Percentiles rank a stretch among this genome's conserved stretches.
Conservation (phyloP, 176 grass and related monocot species). For the Bonia amplexicaulis region DNA sequence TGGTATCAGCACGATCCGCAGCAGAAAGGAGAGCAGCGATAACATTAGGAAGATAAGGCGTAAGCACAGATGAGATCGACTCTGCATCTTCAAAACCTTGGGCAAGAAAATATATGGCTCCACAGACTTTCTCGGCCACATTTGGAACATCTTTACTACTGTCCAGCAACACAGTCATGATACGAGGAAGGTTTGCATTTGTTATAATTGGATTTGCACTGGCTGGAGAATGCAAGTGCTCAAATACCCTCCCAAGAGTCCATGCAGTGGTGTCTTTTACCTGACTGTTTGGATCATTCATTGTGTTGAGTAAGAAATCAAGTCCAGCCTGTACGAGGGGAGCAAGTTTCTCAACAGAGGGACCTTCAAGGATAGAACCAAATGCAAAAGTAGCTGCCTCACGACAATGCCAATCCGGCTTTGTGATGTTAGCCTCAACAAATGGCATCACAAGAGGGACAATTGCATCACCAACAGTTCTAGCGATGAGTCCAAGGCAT, state of each 20-base stretch:
- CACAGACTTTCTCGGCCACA: slow-evolving; percentile 81
- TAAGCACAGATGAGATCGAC: slow-evolving; percentile 56
- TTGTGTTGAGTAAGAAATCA: slow-evolving; percentile 74
- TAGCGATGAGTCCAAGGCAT: slow-evolving; percentile 74
- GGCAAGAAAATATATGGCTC: slow-evolving; percentile 85
- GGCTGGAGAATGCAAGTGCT: slow-evolving; percentile 62
- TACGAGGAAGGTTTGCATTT: slow-evolving; percentile 67
- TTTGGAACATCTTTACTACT: slow-evolving; percentile 84
- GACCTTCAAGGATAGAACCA: slow-evolving; percentile 96
- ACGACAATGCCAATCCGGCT: slow-evolving; percentile 62
- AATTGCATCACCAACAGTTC: slow-evolving; percentile 70
- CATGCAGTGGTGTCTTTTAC: slow-evolving; percentile 91
- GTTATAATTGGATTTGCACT: slow-evolving; percentile 73
- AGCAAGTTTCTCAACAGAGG: slow-evolving; percentile 68
- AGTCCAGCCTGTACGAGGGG: slow-evolving; percentile 60
- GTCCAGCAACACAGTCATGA: slow-evolving; percentile 73
- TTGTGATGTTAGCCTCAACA: slow-evolving; percentile 74
- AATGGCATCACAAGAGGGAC: slow-evolving; percentile 81
- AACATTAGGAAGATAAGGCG: slow-evolving; percentile 71
- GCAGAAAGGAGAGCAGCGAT: slow-evolving; percentile 74
- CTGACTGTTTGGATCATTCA: slow-evolving; percentile 71
- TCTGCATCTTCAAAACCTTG: slow-evolving; percentile 74
- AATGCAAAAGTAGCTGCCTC: slow-evolving; percentile 95
- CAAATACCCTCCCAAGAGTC: slow-evolving; percentile 94
- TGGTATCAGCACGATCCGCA: slow-evolving; percentile 60